Percentiles rank a stretch among this genome's conserved stretches.
Evolutionary conservation across 495 filamentous ascomycete species (phyloP).

Genomic region (Aspergillus sclerotiicarbonarius): DNA sequence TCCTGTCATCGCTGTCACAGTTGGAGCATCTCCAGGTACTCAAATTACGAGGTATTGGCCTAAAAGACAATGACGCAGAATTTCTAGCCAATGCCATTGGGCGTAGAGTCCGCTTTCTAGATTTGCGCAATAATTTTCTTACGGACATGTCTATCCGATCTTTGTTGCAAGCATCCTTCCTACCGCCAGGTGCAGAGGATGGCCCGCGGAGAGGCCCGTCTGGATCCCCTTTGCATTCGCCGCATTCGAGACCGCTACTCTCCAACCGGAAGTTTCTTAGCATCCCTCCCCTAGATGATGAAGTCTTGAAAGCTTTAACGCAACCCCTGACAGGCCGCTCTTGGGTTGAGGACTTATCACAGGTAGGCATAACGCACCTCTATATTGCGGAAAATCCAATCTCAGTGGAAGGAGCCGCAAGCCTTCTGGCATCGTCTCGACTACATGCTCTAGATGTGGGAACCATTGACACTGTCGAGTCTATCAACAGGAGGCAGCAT

Average conservation of each 20-base stretch:
- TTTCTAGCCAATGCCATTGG: constrained; percentile 54
- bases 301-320: constrained; percentile 48
- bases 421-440: constrained; percentile 48
- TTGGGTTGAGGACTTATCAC: constrained; percentile 52
- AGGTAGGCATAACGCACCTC: constrained; percentile 57
- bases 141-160: constrained; percentile 54
- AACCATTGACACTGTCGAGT: constrained; percentile 37
- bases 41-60: constrained; percentile 55
- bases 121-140: constrained; percentile 58
- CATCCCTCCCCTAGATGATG: constrained; percentile 47
- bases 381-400: constrained; percentile 59
- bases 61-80: constrained; percentile 55
- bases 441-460: constrained; percentile 56
- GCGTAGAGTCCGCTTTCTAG: constrained; percentile 53
- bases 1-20: constrained; percentile 44
- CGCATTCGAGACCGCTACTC: not conserved
- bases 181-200: constrained; percentile 12
- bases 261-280: constrained; percentile 22
- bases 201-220: constrained; percentile 8
- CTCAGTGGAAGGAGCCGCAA: constrained; percentile 55
- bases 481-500: constrained; percentile 19
- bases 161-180: constrained; percentile 52
- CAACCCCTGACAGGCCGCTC: constrained; percentile 48
- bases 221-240: constrained; percentile 13
- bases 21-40: constrained; percentile 55